Conservation (phyloP, 257 asterid species). For the Solanum chmielewskii region DNA sequence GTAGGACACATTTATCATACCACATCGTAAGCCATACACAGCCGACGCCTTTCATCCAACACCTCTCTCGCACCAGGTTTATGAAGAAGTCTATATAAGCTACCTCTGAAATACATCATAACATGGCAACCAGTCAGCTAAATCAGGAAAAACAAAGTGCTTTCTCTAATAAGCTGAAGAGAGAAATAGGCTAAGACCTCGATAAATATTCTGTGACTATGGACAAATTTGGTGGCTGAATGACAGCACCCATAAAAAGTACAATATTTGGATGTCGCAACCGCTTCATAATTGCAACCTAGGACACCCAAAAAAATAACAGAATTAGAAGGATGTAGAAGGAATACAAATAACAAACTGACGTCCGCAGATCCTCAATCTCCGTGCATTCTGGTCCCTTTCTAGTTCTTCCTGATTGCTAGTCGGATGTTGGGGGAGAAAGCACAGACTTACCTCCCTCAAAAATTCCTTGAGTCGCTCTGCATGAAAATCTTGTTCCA, state of each 20-base stretch:
- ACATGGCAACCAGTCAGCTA: background rate
- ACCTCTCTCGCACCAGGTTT: constrained; percentile 73
- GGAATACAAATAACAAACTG: background rate
- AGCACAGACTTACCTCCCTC: constrained; percentile 52
- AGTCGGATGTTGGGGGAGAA: background rate
- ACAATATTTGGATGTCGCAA: constrained; percentile 96
- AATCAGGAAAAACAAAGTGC: background rate
- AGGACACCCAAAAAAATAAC: constrained; percentile 15
- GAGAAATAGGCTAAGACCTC: constrained; percentile 27
- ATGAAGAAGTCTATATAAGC: constrained; percentile 76
- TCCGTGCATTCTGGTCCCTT: background rate
- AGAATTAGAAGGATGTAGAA: constrained; percentile 1
- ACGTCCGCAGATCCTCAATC: background rate
- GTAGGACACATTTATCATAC: constrained; percentile 21
- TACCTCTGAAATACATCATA: constrained; percentile 49
- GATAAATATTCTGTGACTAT: constrained; percentile 90
- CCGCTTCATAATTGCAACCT: constrained; percentile 93
- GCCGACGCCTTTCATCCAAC: constrained; percentile 79
- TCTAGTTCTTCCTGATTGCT: background rate
- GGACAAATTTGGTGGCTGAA: constrained; percentile 81
- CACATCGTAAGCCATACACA: constrained; percentile 93
- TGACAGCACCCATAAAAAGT: constrained; percentile 98
- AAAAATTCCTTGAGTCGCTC: constrained; percentile 67
- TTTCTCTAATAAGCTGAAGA: background rate
- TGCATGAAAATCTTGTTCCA: constrained; percentile 82